Base-by-base conservation (phyloP, 2,329 filamentous ascomycete genomes). In the Teratosphaeria pseudoeucalypti region DNA sequence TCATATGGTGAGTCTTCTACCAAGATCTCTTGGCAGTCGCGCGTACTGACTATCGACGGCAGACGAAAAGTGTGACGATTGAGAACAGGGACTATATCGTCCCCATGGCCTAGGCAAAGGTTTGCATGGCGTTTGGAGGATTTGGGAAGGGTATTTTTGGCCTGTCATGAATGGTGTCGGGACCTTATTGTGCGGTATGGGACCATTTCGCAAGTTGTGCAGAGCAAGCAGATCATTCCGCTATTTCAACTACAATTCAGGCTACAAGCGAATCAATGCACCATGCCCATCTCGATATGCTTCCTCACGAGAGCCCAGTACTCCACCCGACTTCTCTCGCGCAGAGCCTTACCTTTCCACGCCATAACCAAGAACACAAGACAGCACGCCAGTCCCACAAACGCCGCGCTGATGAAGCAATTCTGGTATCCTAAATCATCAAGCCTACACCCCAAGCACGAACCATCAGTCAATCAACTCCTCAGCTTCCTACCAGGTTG, bases 1-100 rank as follows among this genome's bases (percentile, higher is more conserved):
- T 76, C 92, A 99, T 75, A 99, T 97, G 85, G 80, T 82, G 70
- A 71, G 14, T 57, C n/a, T 39, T 49, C 10, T 12, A 7, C 6
- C 23, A 6, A 32, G 56, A 29, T 49, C 19, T 12, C 6, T 32
- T 14, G 14, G 6, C 16, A 6, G 27, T 34, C 2, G 27, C 14
- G 6, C 2, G 9, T 43, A n/a, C 54, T 56, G 54, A 39, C 39
- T 1, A 39, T 57, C 0, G 12, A 14, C 60, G 57, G 58, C 65
- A 80, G 78, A 81, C 78, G 23, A 80, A 80, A 71, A 79, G 77
- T 68, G 78, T 80, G 1, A 80, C 78, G 12, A 75, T 81, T 27
- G 78, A 81, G 64, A 81, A 81, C 65, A 74, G 75, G 62, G 76
- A 81, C 57, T 81, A 80, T 61, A 72, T 49, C 16, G 43, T 49